phyloP scores from a whole-genome alignment of 768 basidiomycete species.

The Udeniomyces megalosporus region DNA sequence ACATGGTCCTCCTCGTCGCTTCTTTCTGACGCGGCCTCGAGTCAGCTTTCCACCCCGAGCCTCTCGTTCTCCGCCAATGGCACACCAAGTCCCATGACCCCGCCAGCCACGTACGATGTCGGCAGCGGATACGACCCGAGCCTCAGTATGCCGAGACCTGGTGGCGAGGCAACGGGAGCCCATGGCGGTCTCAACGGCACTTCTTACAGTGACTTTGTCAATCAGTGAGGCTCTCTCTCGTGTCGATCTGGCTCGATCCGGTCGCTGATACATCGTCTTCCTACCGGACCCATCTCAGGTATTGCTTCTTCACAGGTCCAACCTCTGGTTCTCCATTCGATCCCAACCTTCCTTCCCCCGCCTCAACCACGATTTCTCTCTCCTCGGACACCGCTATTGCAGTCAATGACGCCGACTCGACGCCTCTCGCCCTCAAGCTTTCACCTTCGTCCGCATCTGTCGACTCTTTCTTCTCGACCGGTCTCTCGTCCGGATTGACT shows the following conservation, averaged over 20 bases:
- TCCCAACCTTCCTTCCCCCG: neutral
- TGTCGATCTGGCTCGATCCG: neutral
- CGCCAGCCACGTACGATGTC: neutral
- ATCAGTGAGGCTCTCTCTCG: neutral
- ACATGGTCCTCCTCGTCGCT: neutral
- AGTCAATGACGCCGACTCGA: neutral
- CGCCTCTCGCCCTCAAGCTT: neutral
- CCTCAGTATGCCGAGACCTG: neutral
- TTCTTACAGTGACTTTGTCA: slow-evolving; percentile 12
- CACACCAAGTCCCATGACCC: slow-evolving; percentile 9
- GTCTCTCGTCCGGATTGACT: neutral
- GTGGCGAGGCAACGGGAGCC: neutral
- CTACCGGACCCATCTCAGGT: too few relatives aligned
- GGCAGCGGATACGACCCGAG: neutral
- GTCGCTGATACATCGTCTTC: neutral
- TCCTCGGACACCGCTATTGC: neutral
- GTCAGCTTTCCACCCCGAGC: slow-evolving; percentile 3
- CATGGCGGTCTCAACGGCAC: neutral
- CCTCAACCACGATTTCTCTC: neutral
- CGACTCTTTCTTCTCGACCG: neutral
- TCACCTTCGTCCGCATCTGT: neutral
- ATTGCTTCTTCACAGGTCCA: slow-evolving; percentile 11
- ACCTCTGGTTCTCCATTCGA: neutral
- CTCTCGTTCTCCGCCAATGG: neutral
- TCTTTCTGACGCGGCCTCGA: neutral